Base-by-base conservation (phyloP, 2,329 filamentous ascomycete species). In the Hypomyces perniciosus region DNA sequence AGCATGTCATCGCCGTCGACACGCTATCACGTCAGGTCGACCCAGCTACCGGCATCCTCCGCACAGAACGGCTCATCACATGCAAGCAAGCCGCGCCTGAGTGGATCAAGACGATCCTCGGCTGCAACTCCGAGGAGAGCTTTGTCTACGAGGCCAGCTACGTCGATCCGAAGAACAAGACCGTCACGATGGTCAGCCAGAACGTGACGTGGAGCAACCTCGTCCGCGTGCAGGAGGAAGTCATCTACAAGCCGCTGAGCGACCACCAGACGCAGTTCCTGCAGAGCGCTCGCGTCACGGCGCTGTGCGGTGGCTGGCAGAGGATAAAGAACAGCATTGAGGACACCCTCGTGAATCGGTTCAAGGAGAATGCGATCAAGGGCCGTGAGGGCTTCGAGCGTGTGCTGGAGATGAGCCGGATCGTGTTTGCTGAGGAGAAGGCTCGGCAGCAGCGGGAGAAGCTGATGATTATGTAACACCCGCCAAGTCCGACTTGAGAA, bases 281-380 rank as follows among this genome's bases (percentile, higher is more conserved):
- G 44, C 93, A 99, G 74, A 85, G 90, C 55, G 93, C 93, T 37
- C 84, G 91, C 71, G 92, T 99, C 65, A 96, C 91, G 1, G 93
- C 93, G 1, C 76, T 97, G 8, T 96, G 90, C 68, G 92, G 93
- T 59, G 93, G 93, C 55, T 99, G 93, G 91, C 89, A 96, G 72
- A 90, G 90, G 66, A 90, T 97, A 67, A 93, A 90, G 77, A 96
- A 93, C 72, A 89, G 85, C 67, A 95, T 99, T 61, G 93, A 99
- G 74, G 90, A 97, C 61, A 84, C 88, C 47, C 87, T 90, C 39
- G 86, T 97, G 41, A 87, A 86, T 57, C 78, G 90, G 49, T 99
- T 99, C 74, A 81, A 83, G 59, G 90, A 99, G 70, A 99, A 99
- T 64, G 92, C 93, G 27, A 77, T 78, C 59, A 91, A 89, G 72